These are phyloP conservation scores for Acaromyces ingoldii DNA, from an alignment of 1,284 basidiomycete genomes.

Conservation along the genomic window DNA sequence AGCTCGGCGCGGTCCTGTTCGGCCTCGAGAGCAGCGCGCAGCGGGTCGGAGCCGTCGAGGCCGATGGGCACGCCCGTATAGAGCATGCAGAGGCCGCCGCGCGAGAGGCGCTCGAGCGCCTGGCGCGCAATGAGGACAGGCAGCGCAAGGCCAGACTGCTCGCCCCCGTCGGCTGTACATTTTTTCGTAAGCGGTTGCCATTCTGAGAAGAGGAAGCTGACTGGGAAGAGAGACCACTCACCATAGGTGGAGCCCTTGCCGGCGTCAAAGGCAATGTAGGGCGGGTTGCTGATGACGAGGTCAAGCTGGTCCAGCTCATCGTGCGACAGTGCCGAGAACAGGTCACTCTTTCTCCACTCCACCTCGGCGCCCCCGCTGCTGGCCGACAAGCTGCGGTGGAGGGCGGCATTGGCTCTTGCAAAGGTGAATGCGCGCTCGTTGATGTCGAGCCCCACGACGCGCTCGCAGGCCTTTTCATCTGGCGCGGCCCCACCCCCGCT, in stretches of 20 bases:
- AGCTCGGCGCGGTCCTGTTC: neutral
- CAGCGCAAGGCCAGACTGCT: neutral
- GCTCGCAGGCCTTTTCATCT: neutral
- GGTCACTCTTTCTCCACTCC: neutral
- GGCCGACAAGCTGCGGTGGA: neutral
- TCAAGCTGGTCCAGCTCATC: neutral
- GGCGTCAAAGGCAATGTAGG: constrained; percentile 1
- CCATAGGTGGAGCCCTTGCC: no score
- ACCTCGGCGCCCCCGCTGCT: neutral
- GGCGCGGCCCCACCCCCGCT: no score
- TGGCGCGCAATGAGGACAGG: neutral
- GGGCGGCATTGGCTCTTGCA: neutral
- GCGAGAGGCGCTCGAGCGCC: neutral
- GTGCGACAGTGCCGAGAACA: neutral
- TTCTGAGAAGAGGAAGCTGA: no score
- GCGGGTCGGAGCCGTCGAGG: neutral
- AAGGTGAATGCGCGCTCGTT: neutral
- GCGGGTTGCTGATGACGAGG: neutral
- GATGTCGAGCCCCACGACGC: neutral
- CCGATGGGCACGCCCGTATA: neutral
- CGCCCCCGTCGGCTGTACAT: neutral
- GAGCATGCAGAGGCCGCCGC: neutral
- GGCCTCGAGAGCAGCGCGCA: neutral
- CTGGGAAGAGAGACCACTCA: no score
- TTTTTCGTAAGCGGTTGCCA: no score